Evolutionary conservation across 2,329 filamentous ascomycete genomes (phyloP).

Genomic region (Ophiosphaerella korrae): DNA sequence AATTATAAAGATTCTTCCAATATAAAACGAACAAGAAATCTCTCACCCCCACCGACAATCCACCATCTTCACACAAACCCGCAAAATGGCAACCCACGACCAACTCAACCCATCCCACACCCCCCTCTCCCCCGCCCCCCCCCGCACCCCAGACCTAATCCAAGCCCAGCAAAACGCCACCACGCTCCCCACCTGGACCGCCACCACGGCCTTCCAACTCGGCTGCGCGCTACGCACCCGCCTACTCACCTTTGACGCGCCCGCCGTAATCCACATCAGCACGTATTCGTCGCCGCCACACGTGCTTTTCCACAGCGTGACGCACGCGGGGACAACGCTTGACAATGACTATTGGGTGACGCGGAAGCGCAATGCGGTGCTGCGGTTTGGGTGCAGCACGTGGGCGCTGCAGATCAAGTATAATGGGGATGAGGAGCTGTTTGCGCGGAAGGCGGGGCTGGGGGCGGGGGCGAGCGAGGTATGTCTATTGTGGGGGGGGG

Average conservation of each 20-base stretch:
- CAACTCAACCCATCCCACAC: constrained; percentile 27
- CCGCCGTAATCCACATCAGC: constrained; percentile 68
- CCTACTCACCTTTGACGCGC: constrained; percentile 58
- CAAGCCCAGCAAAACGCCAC: constrained; percentile 47
- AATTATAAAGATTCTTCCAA: constrained; percentile 12
- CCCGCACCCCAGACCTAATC: constrained; percentile 45
- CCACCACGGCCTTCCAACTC: constrained; percentile 65
- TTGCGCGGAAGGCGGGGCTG: constrained; percentile 69
- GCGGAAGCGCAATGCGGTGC: constrained; percentile 73
- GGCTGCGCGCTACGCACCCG: constrained; percentile 66
- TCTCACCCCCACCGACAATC: not conserved
- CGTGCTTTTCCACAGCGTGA: constrained; percentile 71
- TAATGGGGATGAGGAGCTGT: constrained; percentile 64
- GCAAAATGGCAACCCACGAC: constrained; percentile 23
- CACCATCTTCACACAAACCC: not conserved
- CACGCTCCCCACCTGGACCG: constrained; percentile 60
- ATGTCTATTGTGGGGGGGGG: constrained; percentile 12
- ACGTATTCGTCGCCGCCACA: constrained; percentile 59
- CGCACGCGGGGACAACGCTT: constrained; percentile 67
- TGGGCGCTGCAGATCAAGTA: constrained; percentile 75
- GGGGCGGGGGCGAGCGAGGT: constrained; percentile 52
- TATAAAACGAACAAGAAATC: not conserved
- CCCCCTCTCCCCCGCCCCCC: constrained; percentile 29
- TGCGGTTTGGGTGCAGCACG: constrained; percentile 70
- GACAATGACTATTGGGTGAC: constrained; percentile 70